A percentile compares a stretch with the other conserved stretches of the same genome.
Evolutionary conservation across 371 early-diverging fungal genomes (phyloP).

Genomic region (Apophysomyces sp.): DNA sequence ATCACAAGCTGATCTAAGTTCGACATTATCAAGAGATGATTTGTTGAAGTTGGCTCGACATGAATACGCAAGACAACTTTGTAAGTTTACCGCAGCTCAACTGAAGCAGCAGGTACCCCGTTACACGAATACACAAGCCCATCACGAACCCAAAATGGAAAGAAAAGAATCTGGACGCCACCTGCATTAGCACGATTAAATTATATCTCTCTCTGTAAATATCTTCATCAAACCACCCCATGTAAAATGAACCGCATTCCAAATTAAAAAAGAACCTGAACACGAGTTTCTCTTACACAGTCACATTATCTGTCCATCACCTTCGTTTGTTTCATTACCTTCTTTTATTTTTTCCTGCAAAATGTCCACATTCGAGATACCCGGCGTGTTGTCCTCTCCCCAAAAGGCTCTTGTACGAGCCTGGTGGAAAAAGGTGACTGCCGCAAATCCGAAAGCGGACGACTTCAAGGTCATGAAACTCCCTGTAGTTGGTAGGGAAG

Average conservation of each 20-base stretch:
- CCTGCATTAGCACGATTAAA: background rate
- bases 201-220: background rate
- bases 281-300: background rate
- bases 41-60: constrained; percentile 31
- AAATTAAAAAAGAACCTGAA: background rate
- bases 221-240: background rate
- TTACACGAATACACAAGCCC: constrained; percentile 16
- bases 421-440: constrained; percentile 43
- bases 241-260: background rate
- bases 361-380: constrained; percentile 25
- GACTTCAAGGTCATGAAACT: constrained; percentile 11
- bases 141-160: constrained; percentile 1
- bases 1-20: constrained; percentile 4
- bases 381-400: constrained; percentile 20
- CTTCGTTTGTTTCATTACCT: background rate
- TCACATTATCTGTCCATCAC: background rate
- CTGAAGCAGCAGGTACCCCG: constrained; percentile 27
- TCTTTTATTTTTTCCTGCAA: constrained; percentile 4
- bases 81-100: constrained; percentile 37
- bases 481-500: constrained; percentile 14
- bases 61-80: constrained; percentile 43
- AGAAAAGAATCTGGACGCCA: constrained; percentile 2
- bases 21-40: constrained; percentile 26
- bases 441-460: constrained; percentile 12
- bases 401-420: constrained; percentile 32